These are phyloP conservation scores for Phyllosticta ampelicida DNA, from an alignment of 2,329 filamentous ascomycete species.

Conservation along the genomic window DNA sequence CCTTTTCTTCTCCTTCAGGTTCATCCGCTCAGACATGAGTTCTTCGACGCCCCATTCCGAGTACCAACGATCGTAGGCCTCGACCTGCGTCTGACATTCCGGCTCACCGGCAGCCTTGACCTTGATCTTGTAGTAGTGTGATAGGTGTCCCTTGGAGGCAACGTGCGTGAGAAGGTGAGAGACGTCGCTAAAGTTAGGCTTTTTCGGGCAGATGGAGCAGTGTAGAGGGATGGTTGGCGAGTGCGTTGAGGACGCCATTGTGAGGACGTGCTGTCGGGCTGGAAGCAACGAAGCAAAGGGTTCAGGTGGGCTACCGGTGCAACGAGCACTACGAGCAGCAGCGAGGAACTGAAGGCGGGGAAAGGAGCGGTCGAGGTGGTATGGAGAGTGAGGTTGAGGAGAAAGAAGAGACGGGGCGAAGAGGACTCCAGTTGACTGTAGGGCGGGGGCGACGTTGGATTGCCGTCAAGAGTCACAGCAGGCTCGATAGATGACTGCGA, in stretches of 20 bases:
- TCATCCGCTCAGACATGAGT: slow-evolving; percentile 68
- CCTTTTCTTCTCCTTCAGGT: slow-evolving; percentile 61
- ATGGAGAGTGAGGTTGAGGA: slow-evolving; percentile 12
- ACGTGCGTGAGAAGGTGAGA: slow-evolving; percentile 90
- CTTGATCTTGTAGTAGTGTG: slow-evolving; percentile 71
- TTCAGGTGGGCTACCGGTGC: slow-evolving; percentile 13
- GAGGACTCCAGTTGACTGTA: not conserved
- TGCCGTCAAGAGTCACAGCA: not conserved
- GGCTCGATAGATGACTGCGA: not conserved
- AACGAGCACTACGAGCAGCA: slow-evolving; percentile 12
- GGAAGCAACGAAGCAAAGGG: slow-evolving; percentile 15
- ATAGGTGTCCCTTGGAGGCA: slow-evolving; percentile 82
- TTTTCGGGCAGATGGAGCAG: slow-evolving; percentile 75
- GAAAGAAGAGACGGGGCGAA: slow-evolving; percentile 14
- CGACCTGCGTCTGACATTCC: slow-evolving; percentile 51
- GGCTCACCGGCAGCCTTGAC: slow-evolving; percentile 58
- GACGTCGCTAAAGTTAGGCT: slow-evolving; percentile 73
- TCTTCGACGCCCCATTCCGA: slow-evolving; percentile 56
- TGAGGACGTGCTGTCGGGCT: slow-evolving; percentile 18
- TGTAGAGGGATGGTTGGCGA: slow-evolving; percentile 49
- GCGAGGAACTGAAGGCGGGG: not conserved
- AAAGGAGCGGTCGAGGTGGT: slow-evolving; percentile 16
- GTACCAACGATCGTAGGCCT: slow-evolving; percentile 71
- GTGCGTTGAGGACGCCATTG: slow-evolving; percentile 24
- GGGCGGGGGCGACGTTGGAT: not conserved